A percentile compares a stretch with the other conserved stretches of the same genome.
These are phyloP conservation scores for Mycena crocata DNA, from an alignment of 768 basidiomycete species.

Conservation along the genomic window DNA sequence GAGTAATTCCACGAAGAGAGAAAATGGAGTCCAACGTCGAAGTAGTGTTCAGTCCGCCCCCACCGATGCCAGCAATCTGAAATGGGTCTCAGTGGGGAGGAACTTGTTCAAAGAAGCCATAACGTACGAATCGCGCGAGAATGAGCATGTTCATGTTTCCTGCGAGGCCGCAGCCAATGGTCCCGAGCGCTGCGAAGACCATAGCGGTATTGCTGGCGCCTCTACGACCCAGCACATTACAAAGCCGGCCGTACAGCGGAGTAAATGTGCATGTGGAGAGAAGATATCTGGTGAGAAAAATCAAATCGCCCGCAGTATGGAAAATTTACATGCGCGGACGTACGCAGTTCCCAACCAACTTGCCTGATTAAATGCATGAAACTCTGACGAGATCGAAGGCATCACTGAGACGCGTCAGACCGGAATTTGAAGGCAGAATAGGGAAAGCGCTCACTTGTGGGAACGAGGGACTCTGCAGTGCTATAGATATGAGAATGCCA, in stretches of 20 bases:
- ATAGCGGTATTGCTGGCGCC: conserved; percentile 77
- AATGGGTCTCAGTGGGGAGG: not conserved
- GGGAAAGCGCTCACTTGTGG: conserved; percentile 23
- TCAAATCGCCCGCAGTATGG: no score
- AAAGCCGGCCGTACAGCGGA: conserved; percentile 84
- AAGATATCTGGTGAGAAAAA: conserved; percentile 67
- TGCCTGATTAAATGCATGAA: conserved; percentile 80
- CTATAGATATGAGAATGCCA: not conserved
- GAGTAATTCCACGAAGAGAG: not conserved
- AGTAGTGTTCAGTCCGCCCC: conserved; percentile 81
- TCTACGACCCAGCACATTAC: conserved; percentile 78
- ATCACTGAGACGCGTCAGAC: conserved; percentile 62
- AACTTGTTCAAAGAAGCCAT: not conserved
- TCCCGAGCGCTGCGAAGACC: conserved; percentile 69
- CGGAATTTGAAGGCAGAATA: no score
- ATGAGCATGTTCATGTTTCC: conserved; percentile 79
- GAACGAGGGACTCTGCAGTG: conserved; percentile 24
- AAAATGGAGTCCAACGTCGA: conserved; percentile 61
- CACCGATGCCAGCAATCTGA: conserved; percentile 80
- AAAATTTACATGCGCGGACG: no score
- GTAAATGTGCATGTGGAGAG: conserved; percentile 87
- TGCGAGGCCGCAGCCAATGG: conserved; percentile 76
- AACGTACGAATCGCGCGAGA: conserved; percentile 78
- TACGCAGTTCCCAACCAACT: conserved; percentile 87
- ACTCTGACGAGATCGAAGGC: conserved; percentile 83